Base-by-base conservation (phyloP, 805 yeast species). In the Saturnispora besseyi region DNA sequence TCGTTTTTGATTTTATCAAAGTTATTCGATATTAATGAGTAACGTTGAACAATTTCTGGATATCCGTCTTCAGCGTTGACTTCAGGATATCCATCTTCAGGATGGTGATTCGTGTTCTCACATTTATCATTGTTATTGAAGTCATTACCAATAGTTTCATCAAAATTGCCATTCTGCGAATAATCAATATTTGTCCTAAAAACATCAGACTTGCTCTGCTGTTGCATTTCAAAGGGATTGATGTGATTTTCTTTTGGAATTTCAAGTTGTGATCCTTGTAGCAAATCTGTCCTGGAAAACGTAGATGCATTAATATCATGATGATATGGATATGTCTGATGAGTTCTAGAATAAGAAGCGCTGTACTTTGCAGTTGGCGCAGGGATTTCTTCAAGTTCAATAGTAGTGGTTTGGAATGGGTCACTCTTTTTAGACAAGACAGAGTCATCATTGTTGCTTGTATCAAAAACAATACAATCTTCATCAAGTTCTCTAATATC, bases 321-420 rank as follows among this genome's bases (percentile, higher is more conserved):
- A 4, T 24, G 13, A 29, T 45, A 45, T 3, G 47, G 41, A 34
- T 21, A 36, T 6, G n/a, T 15, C 12, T 33, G 77, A 73, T 43
- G 66, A 68, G 4, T 46, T 66, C 50, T 73, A 74, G 49, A 57
- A 64, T 31, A 73, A 72, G 57, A 67, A 66, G 36, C 68, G 67
- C 38, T 53, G 60, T 3, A 53, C 74, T 5, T 67, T 73, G 15
- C 56, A 61, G 6, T 37, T 63, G 2, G 70, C 70, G n/a, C 51
- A 57, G n/a, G 65, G 70, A 43, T 40, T 73, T 30, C 11, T 64
- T 62, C 52, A 54, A 55, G 28, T 62, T 73, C 42, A 5, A 38
- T 24, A 8, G 42, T 38, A 5, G n/a, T 22, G 2, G 42, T 38
- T 22, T 24, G 42, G 11, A 38, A 38, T 24, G 42, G 42, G 11